Conservation (phyloP, 495 filamentous ascomycete species). For the Daldinia bambusicola region DNA sequence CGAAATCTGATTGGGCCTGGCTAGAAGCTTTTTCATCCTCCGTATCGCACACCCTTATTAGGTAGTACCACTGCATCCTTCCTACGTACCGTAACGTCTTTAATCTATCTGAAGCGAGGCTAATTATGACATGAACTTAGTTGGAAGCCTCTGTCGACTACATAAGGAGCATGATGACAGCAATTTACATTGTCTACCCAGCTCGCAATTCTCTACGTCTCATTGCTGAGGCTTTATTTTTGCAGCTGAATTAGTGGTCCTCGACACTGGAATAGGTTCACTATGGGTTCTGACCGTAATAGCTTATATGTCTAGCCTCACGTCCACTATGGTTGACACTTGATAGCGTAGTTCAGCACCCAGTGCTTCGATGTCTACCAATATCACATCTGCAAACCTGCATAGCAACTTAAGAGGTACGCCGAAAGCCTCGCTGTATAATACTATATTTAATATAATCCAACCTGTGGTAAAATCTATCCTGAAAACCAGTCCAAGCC, state of each 20-base stretch:
- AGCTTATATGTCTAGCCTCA: no score
- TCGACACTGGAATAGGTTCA: no score
- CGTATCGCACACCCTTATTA: not conserved
- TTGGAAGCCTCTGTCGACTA: not conserved
- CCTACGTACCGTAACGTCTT: not conserved
- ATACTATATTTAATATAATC: constrained; percentile 17
- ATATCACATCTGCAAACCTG: not conserved
- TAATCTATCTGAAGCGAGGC: not conserved
- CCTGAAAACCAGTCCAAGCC: constrained; percentile 35
- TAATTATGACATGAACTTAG: not conserved
- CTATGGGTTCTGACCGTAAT: no score
- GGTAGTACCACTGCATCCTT: not conserved
- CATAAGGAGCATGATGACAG: not conserved
- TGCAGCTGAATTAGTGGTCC: no score
- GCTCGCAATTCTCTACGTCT: no score
- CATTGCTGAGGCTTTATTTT: no score
- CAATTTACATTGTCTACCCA: no score
- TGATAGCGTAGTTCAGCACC: not conserved
- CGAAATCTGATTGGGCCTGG: constrained; percentile 3
- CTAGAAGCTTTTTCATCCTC: constrained; percentile 2
- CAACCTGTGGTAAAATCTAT: constrained; percentile 29
- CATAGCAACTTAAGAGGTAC: not conserved
- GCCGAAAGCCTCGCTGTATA: constrained; percentile 8
- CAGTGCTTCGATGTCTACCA: not conserved
- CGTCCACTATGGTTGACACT: no score